These are phyloP conservation scores for Arachis monticola DNA, from an alignment of 331 rosid genomes.

Conservation along the genomic window DNA sequence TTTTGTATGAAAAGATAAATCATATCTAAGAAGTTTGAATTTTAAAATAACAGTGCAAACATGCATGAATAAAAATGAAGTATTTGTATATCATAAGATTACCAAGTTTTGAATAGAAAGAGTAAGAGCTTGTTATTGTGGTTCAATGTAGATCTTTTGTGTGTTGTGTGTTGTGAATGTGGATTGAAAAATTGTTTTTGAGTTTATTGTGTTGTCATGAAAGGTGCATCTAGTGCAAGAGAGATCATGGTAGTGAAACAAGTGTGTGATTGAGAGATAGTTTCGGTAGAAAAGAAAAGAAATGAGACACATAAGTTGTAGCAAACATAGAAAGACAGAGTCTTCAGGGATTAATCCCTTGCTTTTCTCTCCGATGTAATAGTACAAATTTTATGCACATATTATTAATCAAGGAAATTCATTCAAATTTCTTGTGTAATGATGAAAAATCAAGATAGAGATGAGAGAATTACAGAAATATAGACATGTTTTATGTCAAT, in stretches of 20 bases:
- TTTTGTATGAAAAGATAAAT: background rate
- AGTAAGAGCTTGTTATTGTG: background rate
- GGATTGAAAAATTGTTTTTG: slow-evolving; percentile 23
- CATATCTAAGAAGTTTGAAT: too few species aligned
- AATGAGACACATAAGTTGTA: slow-evolving; percentile 14
- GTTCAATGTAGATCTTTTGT: background rate
- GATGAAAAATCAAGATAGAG: too few species aligned
- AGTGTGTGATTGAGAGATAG: slow-evolving; percentile 44
- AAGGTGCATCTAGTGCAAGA: slow-evolving; percentile 56
- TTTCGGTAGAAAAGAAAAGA: slow-evolving; percentile 40
- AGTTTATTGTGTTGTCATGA: slow-evolving; percentile 49
- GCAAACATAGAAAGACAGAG: slow-evolving; percentile 33
- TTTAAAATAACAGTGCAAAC: too few species aligned
- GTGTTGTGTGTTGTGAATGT: slow-evolving; percentile 6
- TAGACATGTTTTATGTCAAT: too few species aligned
- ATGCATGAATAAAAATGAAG: too few species aligned
- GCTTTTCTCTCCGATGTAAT: slow-evolving; percentile 28
- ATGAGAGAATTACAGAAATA: too few species aligned
- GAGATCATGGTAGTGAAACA: slow-evolving; percentile 68
- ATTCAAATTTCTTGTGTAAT: too few species aligned
- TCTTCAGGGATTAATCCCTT: slow-evolving; percentile 37
- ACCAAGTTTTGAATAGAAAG: background rate
- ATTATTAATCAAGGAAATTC: too few species aligned
- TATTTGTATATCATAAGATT: too few species aligned
- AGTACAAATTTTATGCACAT: too few species aligned